A percentile compares a stretch with the other conserved stretches of the same genome.
These are phyloP conservation scores for Astragalus membranaceus DNA, from an alignment of 306 rosid genomes.

Conservation along the genomic window DNA sequence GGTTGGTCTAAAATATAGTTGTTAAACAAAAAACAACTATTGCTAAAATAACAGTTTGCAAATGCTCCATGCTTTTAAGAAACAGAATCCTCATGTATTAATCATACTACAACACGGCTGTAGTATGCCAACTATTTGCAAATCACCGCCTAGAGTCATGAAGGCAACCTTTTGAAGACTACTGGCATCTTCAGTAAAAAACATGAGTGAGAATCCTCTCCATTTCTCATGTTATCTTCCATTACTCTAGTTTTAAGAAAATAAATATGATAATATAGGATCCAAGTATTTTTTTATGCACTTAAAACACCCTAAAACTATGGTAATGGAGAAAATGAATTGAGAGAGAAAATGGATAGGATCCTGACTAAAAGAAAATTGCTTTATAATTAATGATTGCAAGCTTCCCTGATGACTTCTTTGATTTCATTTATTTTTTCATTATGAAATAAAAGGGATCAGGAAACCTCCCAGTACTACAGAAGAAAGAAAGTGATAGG, in stretches of 20 bases:
- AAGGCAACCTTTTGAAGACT: not conserved
- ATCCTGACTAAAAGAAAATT: too few species aligned
- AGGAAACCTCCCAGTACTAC: not conserved
- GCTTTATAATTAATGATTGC: not conserved
- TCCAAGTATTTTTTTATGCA: too few species aligned
- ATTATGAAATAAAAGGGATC: not conserved
- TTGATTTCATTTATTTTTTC: not conserved
- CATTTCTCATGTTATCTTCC: too few species aligned
- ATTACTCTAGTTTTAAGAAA: too few species aligned
- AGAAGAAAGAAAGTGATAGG: not conserved
- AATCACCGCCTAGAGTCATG: not conserved
- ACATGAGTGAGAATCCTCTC: too few species aligned
- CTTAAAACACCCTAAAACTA: too few species aligned
- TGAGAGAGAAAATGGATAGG: too few species aligned
- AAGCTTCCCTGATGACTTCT: not conserved
- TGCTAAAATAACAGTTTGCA: not conserved
- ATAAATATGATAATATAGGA: too few species aligned
- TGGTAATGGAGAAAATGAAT: too few species aligned
- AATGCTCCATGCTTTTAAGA: not conserved
- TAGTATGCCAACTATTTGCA: not conserved
- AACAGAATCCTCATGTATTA: not conserved
- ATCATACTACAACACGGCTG: not conserved
- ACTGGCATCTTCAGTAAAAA: not conserved
- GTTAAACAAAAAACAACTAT: not conserved
- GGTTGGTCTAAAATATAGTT: slow-evolving; percentile 20